Conservation (phyloP, 345 rosid species). For the Salix arbutifolia region DNA sequence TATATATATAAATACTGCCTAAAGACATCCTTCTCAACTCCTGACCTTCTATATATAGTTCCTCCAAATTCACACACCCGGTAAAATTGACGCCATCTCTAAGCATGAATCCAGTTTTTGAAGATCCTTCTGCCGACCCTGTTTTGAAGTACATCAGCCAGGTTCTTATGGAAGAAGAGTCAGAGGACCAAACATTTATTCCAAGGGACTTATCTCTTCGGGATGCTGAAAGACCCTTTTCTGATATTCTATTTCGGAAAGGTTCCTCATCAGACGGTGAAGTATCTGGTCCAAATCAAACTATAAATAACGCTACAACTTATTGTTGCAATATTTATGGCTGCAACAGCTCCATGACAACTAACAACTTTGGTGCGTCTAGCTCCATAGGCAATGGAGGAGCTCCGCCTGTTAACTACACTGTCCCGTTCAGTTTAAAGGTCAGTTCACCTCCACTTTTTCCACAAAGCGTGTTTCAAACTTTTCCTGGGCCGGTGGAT, state of each 20-base stretch:
- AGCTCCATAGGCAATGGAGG: background rate
- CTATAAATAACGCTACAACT: background rate
- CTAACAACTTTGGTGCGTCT: background rate
- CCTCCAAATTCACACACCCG: background rate
- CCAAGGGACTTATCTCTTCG: constrained; percentile 3
- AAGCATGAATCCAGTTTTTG: background rate
- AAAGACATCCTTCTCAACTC: background rate
- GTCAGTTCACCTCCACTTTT: background rate
- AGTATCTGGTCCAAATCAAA: background rate
- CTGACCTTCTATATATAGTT: background rate
- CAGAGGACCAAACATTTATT: background rate
- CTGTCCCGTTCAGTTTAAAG: background rate
- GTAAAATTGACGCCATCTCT: background rate
- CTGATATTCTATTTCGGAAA: constrained; percentile 7
- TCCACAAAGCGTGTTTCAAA: background rate
- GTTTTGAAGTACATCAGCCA: background rate
- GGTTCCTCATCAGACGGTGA: background rate
- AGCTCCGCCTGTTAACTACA: background rate
- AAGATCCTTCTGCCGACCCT: background rate
- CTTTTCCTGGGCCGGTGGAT: background rate
- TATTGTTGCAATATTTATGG: background rate
- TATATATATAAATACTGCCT: background rate
- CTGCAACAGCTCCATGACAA: background rate
- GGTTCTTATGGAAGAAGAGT: background rate
- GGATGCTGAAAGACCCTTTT: constrained; percentile 24